Evolutionary conservation across 345 rosid species (phyloP), one percentile per base, ranked within the genome.

Genomic region (Salix koriyanagi): DNA sequence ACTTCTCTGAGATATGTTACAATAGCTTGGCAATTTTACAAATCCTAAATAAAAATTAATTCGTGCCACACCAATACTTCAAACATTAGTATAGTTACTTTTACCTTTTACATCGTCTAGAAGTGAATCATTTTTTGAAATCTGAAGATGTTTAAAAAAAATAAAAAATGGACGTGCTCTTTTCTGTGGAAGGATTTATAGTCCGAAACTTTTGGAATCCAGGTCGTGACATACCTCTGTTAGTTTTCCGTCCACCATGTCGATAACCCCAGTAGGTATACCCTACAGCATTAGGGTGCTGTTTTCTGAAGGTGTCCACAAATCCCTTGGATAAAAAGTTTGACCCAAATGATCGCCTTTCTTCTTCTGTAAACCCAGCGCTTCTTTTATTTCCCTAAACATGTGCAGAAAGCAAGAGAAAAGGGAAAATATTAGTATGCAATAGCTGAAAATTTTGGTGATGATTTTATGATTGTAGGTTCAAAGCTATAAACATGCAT

Each of bases 251-350:
- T 5, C 23, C 84, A 68, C 98, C 96, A 76, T 88, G 92, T 70
- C 99, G 87, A 77, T 90, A 95, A 75, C 94, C 97, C 98, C 98
- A 95, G 67, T 95, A 95, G 76, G 96, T 91, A 83, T 95, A 95
- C 71, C 94, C 99, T 3, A 93, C 92, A 80, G 83, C 94, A 82
- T 84, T 87, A 23, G 96, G 97, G 83, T 93, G 91, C 79, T 93
- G 97, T 65, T 76, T 90, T 81, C 99, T 88, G 81, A 91, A 95
- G 72, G 98, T 93, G 81, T 95, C 99, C n/a, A 93, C 91, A 11
- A 91, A 85, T 37, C 99, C 97, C 77, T 81, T 88, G 30, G 93
- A 90, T 83, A 95, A 89, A 73, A 89, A 93, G 86, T 90, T 93
- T 58, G 77, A 79, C 25, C 85, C 86, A 79, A 93, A 95, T 10